phyloP scores from a whole-genome alignment of 176 grass and related monocot genomes.

The Zea mays region DNA sequence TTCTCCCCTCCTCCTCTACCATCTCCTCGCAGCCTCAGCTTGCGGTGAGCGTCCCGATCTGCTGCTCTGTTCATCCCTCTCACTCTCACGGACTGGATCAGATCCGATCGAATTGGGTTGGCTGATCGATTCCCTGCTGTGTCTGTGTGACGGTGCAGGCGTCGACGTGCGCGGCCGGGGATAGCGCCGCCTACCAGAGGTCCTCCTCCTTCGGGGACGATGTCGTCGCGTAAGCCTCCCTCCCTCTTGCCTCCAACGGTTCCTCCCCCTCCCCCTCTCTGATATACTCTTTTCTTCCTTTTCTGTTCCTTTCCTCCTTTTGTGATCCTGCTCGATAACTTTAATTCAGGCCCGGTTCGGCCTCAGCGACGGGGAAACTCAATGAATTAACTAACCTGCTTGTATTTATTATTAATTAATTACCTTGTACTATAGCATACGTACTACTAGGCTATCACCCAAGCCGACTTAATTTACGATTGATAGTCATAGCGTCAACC shows the following conservation, averaged over 20 bases:
- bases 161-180: constrained; percentile 80
- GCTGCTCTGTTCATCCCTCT: background rate
- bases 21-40: constrained; percentile 18
- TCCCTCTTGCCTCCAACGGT: background rate
- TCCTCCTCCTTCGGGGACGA: constrained; percentile 67
- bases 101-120: no score
- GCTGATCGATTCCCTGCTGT: background rate
- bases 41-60: constrained; percentile 11
- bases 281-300: no score
- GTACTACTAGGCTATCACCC: no score
- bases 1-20: constrained; percentile 43
- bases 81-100: background rate
- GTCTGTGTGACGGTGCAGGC: constrained; percentile 33
- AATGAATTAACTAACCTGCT: no score
- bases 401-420: no score
- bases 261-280: background rate
- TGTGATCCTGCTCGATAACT: background rate
- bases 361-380: background rate
- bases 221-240: constrained; percentile 72
- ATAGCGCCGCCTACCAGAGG: constrained; percentile 89
- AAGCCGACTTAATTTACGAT: no score
- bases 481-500: no score
- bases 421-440: no score
- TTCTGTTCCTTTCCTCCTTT: no score
- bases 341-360: no score